phyloP scores from a whole-genome alignment of 768 basidiomycete species.

The Artomyces pyxidatus region DNA sequence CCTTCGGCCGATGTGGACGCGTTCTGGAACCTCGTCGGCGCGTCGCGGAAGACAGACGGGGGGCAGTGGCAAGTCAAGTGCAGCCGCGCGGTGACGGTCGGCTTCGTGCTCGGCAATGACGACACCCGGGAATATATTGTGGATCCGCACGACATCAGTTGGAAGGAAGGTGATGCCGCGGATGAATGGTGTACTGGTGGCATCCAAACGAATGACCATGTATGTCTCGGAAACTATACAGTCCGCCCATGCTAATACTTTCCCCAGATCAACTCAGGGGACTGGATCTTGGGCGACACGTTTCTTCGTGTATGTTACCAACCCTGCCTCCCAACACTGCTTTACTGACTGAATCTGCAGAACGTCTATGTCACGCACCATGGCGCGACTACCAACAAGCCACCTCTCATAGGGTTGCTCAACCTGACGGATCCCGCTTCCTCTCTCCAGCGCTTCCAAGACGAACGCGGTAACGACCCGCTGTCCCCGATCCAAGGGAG shows the following conservation, averaged over 20 bases:
- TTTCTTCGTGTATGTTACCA: conserved; percentile 40
- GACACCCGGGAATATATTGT: conserved; percentile 32
- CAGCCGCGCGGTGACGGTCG: conserved; percentile 37
- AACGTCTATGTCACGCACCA: conserved; percentile 50
- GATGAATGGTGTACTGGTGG: conserved; percentile 51
- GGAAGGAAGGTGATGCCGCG: conserved; percentile 32
- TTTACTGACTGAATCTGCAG: conserved; percentile 22
- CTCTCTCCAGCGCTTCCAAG: conserved; percentile 32
- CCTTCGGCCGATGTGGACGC: conserved; percentile 43
- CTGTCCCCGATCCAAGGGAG: conserved; percentile 18
- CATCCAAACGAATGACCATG: conserved; percentile 44
- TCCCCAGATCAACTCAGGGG: conserved; percentile 40
- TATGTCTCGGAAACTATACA: conserved; percentile 18
- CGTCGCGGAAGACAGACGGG: conserved; percentile 27
- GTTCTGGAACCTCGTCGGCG: conserved; percentile 43
- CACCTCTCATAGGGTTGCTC: conserved; percentile 39
- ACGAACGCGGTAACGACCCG: conserved; percentile 35
- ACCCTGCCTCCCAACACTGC: conserved; percentile 3
- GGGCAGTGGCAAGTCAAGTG: conserved; percentile 45
- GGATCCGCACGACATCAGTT: conserved; percentile 45
- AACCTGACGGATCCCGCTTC: conserved; percentile 32
- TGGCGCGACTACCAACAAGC: conserved; percentile 28
- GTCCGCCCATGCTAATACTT: background rate
- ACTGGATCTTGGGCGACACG: conserved; percentile 55
- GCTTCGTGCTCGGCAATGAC: conserved; percentile 36